Base-by-base conservation (phyloP, 192 early-diverging fungal species). In the Umbelopsis sp. region DNA sequence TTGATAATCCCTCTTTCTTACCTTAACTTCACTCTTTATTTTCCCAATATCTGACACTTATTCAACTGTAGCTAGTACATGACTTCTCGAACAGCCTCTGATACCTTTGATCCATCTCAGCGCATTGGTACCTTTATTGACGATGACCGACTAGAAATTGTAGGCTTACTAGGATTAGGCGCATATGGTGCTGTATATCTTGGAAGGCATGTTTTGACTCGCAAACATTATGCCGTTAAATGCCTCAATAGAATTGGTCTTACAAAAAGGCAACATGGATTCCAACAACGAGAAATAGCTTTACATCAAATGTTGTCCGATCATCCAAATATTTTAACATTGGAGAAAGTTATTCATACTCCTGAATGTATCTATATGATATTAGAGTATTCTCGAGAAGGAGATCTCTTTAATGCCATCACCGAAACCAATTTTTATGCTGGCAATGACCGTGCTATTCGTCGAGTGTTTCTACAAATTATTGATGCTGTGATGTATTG, bases 401-500 rank as follows among this genome's bases (percentile, higher is more conserved):
- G 97, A 64, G 97, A 99, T 85, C 84, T 99, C 33, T 99, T 99
- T 78, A 93, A 93, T 49, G 91, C 91, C 50, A 98, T 99, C 70
- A 95, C 96, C 9, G 88, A 87, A 33, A 85, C 90, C 15, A 91
- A 91, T 46, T 88, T 84, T n/a, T 92, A 92, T 35, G 58, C 80
- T 45, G 87, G 86, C 72, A 87, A 89, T 48, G 94, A 95, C 77
- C 52, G 74, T 48, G 92, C 95, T 27, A 88, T 95, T 50, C 89
- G 92, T 22, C 79, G 85, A 46, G 92, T 96, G 46, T 87, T 98
- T 73, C 78, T 92, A 33, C 93, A 95, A 84, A 88, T 98, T 33
- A 76, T 97, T 35, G 85, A 91, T 68, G 94, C 95, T 9, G 88
- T 98, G 47, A 79, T 85, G 61, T 88, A 89, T 67, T 87, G 91